Conservation (phyloP, 73 alveolate species). For the Paramecium octaurelia region DNA sequence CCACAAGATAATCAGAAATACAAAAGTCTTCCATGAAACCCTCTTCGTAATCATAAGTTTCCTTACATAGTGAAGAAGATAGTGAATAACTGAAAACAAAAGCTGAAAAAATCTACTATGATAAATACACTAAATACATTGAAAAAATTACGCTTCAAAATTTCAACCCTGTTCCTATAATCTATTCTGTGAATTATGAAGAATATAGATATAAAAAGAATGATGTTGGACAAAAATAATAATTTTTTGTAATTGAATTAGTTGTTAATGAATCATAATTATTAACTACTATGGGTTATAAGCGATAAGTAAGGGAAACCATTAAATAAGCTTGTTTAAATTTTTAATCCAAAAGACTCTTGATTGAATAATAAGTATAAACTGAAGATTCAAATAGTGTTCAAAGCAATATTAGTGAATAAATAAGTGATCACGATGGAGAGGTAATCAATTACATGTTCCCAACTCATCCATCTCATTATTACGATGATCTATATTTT, state of each 20-base stretch:
- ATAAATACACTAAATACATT: background rate
- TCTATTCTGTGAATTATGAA: slow-evolving; percentile 24
- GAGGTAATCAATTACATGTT: background rate
- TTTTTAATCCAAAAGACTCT: background rate
- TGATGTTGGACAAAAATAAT: background rate
- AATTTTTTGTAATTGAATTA: slow-evolving; percentile 2
- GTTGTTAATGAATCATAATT: background rate
- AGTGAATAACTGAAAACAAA: background rate
- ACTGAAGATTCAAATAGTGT: background rate
- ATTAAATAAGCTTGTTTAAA: slow-evolving; percentile 7
- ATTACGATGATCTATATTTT: background rate
- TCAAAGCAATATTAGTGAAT: slow-evolving; percentile 3
- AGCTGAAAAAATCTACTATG: background rate
- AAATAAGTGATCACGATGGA: slow-evolving; percentile 8
- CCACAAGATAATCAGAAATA: background rate
- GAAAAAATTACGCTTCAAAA: slow-evolving; percentile 9
- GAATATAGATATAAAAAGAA: slow-evolving; percentile 19
- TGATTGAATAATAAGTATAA: background rate
- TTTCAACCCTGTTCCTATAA: slow-evolving; percentile 17
- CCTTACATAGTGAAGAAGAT: background rate
- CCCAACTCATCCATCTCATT: background rate
- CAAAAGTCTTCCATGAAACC: background rate
- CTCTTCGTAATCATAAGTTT: background rate
- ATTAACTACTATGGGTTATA: background rate
- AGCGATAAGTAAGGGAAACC: slow-evolving; percentile 7